Conservation (phyloP, 352 stramenopile species). For the Blastocystis sp. region DNA sequence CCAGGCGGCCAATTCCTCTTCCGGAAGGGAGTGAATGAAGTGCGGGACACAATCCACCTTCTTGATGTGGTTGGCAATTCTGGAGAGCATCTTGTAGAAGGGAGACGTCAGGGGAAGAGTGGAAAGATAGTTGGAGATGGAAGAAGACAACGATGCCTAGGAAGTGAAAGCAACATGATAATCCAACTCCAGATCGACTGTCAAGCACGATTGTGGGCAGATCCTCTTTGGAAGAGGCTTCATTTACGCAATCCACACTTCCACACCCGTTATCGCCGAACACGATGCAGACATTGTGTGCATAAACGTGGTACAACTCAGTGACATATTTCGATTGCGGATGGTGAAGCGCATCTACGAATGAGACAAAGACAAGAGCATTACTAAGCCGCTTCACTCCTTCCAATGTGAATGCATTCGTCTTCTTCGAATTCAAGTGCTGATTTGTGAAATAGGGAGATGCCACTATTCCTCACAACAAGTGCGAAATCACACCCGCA, state of each 20-base stretch:
- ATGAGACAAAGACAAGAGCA: not conserved
- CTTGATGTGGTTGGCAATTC: not conserved
- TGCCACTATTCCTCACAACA: not conserved
- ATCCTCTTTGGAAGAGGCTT: not conserved
- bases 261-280: conserved; percentile 56
- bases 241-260: conserved; percentile 36
- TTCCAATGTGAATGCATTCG: not conserved
- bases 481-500: not conserved
- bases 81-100: not conserved
- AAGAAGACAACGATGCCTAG: not conserved
- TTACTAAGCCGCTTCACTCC: not conserved
- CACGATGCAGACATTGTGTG: conserved; percentile 14
- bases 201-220: conserved; percentile 38
- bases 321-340: conserved; percentile 59
- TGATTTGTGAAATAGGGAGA: not conserved
- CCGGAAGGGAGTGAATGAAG: conserved; percentile 5
- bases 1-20: not conserved
- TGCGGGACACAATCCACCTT: not conserved
- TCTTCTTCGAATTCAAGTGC: not conserved
- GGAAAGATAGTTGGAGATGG: not conserved
- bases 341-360: conserved; percentile 13
- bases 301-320: conserved; percentile 14
- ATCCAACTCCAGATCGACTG: not conserved
- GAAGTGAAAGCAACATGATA: too few species aligned
- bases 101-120: not conserved